Base-by-base conservation (phyloP, 2,329 filamentous ascomycete species). In the Phoma sp. region DNA sequence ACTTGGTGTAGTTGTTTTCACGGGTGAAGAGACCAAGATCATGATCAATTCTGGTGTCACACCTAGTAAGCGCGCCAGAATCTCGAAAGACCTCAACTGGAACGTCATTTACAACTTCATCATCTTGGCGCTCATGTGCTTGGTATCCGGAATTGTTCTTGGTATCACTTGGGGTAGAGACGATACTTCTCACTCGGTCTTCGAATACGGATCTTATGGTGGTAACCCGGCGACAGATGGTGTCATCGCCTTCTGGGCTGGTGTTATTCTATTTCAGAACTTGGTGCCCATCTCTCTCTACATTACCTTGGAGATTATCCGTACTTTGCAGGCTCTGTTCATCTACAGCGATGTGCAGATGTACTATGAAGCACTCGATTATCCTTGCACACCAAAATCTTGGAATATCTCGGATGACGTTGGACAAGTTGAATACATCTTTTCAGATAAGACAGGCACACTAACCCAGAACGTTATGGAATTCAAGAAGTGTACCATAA, bases 391-490 rank as follows among this genome's bases (percentile, higher is more conserved):
- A 9, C 95, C 96, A 4, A 98, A 98, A 71, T 92, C 93, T 0
- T 99, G 95, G 95, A 99, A 98, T 72, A 98, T 99, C 45, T 98
- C 93, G 0, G 95, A 99, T 70, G 96, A 99, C 67, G 82, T 99
- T 41, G 95, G 95, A 10, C 95, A 99, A 77, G 96, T 99, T 59
- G 95, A 98, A 76, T 99, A 98, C 79, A 96, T 99, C 63, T 99
- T 99, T 76, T 97, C 91, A 0, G 91, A 96, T 80, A 96, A 96
- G 77, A 96, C 91, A 0, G 91, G 91, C 54, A 96, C 91, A 2
- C 78, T 96, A 60, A 96, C 91, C 0, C 91, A 96, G 68, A 96
- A 96, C 72, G 89, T 96, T 47, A 96, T 96, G 95, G 96, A 99
- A 74, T 99, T 98, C 84, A 99, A 98, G 76, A 99, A 99, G 76